Percentiles rank a stretch among this genome's conserved stretches.
Conservation (phyloP, 257 asterid species). For the Mentha longifolia region DNA sequence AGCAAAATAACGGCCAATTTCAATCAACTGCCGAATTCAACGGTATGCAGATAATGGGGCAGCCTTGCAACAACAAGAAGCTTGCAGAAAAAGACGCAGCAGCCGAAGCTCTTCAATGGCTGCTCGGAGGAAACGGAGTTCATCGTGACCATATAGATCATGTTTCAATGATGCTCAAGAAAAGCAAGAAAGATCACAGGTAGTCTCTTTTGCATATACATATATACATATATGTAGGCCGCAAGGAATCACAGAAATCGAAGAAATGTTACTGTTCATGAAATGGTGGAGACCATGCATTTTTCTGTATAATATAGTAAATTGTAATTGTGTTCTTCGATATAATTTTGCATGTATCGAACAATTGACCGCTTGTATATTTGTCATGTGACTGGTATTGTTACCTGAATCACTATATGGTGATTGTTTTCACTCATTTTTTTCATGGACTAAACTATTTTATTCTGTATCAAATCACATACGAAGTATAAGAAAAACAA, state of each 20-base stretch:
- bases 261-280: not conserved
- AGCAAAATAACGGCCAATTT: slow-evolving; percentile 63
- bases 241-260: not conserved
- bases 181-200: slow-evolving; percentile 75
- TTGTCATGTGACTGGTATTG: not conserved
- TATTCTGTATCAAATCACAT: no score
- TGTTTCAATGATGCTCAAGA: slow-evolving; percentile 73
- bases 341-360: not conserved
- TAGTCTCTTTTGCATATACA: slow-evolving; percentile 30
- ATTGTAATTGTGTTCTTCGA: slow-evolving; percentile 1
- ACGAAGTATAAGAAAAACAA: no score
- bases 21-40: slow-evolving; percentile 71
- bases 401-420: not conserved
- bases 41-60: slow-evolving; percentile 73
- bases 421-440: not conserved
- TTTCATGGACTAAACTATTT: no score
- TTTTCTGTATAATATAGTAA: slow-evolving; percentile 21
- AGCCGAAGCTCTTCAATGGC: slow-evolving; percentile 86
- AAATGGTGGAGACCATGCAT: not conserved
- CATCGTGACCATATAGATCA: slow-evolving; percentile 57
- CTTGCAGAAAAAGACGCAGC: slow-evolving; percentile 96
- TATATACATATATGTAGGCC: not conserved
- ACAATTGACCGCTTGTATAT: slow-evolving; percentile 10
- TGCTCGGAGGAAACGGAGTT: slow-evolving; percentile 57
- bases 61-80: slow-evolving; percentile 83